phyloP scores from a whole-genome alignment of 2,329 filamentous ascomycete species.

The Arachnopeziza araneosa region DNA sequence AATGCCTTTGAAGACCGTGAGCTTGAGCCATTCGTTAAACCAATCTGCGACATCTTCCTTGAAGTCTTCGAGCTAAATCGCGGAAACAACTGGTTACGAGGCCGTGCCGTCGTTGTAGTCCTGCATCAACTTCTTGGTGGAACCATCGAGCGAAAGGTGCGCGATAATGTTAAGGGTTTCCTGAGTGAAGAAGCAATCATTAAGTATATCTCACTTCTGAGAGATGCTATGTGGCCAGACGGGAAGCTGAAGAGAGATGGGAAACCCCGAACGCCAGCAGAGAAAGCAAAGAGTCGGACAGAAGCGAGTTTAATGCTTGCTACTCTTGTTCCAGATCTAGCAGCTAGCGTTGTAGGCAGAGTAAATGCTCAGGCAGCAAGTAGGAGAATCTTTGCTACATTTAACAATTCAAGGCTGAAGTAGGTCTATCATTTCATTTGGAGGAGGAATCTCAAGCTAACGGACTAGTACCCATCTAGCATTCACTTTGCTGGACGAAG shows the following conservation, averaged over 20 bases:
- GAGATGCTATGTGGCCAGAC: slow-evolving; percentile 76
- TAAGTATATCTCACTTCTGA: slow-evolving; percentile 68
- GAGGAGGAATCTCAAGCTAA: slow-evolving; percentile 8
- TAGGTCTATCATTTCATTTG: slow-evolving; percentile 41
- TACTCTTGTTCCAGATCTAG: slow-evolving; percentile 84
- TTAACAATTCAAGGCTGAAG: slow-evolving; percentile 91
- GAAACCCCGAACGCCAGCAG: slow-evolving; percentile 56
- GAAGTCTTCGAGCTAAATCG: slow-evolving; percentile 92
- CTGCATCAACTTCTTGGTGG: slow-evolving; percentile 92
- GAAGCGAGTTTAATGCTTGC: slow-evolving; percentile 88
- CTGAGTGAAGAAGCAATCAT: slow-evolving; percentile 74
- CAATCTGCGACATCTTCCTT: slow-evolving; percentile 95
- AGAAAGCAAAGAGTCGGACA: slow-evolving; percentile 74
- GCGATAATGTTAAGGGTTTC: slow-evolving; percentile 71
- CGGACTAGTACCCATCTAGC: slow-evolving; percentile 29
- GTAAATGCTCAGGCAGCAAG: slow-evolving; percentile 88
- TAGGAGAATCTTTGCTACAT: slow-evolving; percentile 78
- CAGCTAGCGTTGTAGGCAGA: slow-evolving; percentile 86
- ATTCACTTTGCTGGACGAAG: slow-evolving; percentile 33
- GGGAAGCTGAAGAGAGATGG: slow-evolving; percentile 47
- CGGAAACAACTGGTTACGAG: slow-evolving; percentile 95
- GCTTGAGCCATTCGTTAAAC: slow-evolving; percentile 92
- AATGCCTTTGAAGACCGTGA: slow-evolving; percentile 89
- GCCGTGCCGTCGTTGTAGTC: slow-evolving; percentile 91
- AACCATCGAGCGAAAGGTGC: slow-evolving; percentile 91